Percentiles rank a stretch among this genome's conserved stretches.
Conservation (phyloP, 148 eudicot species). For the Fagopyrum tataricum region DNA sequence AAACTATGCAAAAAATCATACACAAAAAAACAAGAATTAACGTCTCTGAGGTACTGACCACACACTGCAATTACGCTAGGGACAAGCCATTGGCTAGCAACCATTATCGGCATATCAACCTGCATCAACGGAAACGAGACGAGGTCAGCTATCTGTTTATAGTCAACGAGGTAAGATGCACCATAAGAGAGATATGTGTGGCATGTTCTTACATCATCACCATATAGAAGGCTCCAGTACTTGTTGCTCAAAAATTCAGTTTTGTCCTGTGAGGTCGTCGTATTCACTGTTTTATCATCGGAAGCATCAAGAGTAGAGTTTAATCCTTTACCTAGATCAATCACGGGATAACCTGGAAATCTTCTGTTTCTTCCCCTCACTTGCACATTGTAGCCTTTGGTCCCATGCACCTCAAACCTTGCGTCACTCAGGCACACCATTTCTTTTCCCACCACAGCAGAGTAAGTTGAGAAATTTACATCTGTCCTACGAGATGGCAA, state of each 20-base stretch:
- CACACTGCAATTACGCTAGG: slow-evolving; percentile 59
- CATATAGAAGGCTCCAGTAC: slow-evolving; percentile 55
- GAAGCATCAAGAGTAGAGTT: slow-evolving; percentile 39
- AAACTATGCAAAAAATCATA: not conserved
- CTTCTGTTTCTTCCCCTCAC: slow-evolving; percentile 61
- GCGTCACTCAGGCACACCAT: slow-evolving; percentile 79
- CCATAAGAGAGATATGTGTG: not conserved
- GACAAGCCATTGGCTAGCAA: slow-evolving; percentile 84
- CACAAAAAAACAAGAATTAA: not conserved
- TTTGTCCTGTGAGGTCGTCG: slow-evolving; percentile 21
- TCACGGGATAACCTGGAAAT: slow-evolving; percentile 61
- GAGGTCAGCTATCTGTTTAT: not conserved
- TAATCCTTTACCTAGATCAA: slow-evolving; percentile 38
- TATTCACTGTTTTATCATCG: slow-evolving; percentile 18
- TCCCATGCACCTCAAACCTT: slow-evolving; percentile 80
- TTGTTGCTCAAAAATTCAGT: slow-evolving; percentile 43
- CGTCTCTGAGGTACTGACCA: slow-evolving; percentile 40
- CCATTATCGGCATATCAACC: slow-evolving; percentile 70
- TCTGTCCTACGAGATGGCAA: slow-evolving; percentile 91
- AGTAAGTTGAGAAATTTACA: slow-evolving; percentile 79
- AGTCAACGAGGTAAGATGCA: not conserved
- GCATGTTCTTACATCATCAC: slow-evolving; percentile 57
- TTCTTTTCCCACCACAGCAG: slow-evolving; percentile 74
- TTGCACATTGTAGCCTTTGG: slow-evolving; percentile 77
- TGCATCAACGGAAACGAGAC: slow-evolving; percentile 27